Conservation (phyloP, 2,329 filamentous ascomycete species). For the Fusarium tanahbumbuense region DNA sequence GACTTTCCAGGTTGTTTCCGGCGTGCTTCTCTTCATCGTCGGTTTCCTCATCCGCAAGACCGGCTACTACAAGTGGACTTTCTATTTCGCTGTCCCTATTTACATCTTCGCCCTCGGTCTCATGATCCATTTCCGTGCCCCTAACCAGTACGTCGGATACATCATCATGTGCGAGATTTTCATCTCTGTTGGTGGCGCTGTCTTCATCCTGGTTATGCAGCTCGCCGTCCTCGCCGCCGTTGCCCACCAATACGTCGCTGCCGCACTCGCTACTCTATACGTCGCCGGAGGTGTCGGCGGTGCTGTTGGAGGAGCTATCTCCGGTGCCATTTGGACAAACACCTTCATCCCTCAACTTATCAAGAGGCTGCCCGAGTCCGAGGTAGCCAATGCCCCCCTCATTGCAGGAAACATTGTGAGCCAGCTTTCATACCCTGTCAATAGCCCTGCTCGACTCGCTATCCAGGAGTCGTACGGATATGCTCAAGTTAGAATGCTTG, state of each 20-base stretch:
- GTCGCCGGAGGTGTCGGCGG: constrained; percentile 59
- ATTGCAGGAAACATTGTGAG: constrained; percentile 53
- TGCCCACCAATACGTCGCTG: constrained; percentile 65
- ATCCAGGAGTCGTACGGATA: constrained; percentile 61
- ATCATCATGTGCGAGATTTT: constrained; percentile 66
- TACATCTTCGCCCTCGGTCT: constrained; percentile 64
- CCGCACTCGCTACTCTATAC: constrained; percentile 59
- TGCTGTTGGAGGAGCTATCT: constrained; percentile 59
- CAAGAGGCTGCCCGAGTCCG: constrained; percentile 53
- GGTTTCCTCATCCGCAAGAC: constrained; percentile 60
- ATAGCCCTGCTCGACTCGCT: constrained; percentile 54
- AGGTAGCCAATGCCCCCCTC: constrained; percentile 53
- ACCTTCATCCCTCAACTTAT: constrained; percentile 53
- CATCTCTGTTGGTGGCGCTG: constrained; percentile 63
- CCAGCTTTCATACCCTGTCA: constrained; percentile 55
- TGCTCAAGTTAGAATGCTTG: constrained; percentile 57
- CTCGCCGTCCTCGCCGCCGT: constrained; percentile 68
- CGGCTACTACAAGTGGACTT: constrained; percentile 62
- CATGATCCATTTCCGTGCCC: constrained; percentile 52
- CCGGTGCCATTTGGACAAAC: constrained; percentile 58
- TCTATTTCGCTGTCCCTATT: constrained; percentile 59
- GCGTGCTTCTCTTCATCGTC: constrained; percentile 61
- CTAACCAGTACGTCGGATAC: constrained; percentile 58
- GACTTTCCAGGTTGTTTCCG: constrained; percentile 63
- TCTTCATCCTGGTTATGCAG: constrained; percentile 66